Evolutionary conservation across 2,329 filamentous ascomycete genomes (phyloP), one percentile per base, ranked within the genome.

Genomic region (Hypoxylon sp.): DNA sequence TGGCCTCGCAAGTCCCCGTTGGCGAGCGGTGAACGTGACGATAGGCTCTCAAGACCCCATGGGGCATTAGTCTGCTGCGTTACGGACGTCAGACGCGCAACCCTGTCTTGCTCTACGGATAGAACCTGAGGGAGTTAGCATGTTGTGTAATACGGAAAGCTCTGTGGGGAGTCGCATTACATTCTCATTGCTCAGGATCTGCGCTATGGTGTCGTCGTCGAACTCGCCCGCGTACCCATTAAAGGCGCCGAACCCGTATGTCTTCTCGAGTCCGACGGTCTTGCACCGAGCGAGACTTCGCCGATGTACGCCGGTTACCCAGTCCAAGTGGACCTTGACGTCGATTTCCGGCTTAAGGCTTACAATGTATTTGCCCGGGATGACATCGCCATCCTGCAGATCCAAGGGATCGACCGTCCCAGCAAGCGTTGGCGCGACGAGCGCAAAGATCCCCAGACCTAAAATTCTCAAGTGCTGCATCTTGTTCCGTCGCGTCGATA

Each of bases 1-100:
- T 59, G 59, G 29, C 63, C 54, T 13, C 53, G 61, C 0, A 24
- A 62, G 9, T 63, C 54, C 9, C 42, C 51, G 58, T 75, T 67
- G 10, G 75, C 75, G 51, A 79, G 63, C n/a, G 67, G 72, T 13
- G 70, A 24, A 13, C 52, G 51, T 42, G 63, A 67, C n/a, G 64
- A 65, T 14, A 67, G 19, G 24, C 33, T 48, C 17, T 51, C 71
- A 22, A 78, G 67, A 35, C 71, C 66, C 60, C 67, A 74, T 31
- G 76, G 74, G 29, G 78, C 77, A 47, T 71, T 64, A 6, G 69
- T 68, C 67, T 81, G 44, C 19, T 62, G 33, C 10, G 8, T 26
- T 3, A 47, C 11, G 80, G 81, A 11, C 13, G 64, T 44, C 31
- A 71, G 10, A 10, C 53, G 39, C 14, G 66, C 63, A 3, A 69